Base-by-base conservation (phyloP, 2,329 filamentous ascomycete species). In the Sporothrix globosa region DNA sequence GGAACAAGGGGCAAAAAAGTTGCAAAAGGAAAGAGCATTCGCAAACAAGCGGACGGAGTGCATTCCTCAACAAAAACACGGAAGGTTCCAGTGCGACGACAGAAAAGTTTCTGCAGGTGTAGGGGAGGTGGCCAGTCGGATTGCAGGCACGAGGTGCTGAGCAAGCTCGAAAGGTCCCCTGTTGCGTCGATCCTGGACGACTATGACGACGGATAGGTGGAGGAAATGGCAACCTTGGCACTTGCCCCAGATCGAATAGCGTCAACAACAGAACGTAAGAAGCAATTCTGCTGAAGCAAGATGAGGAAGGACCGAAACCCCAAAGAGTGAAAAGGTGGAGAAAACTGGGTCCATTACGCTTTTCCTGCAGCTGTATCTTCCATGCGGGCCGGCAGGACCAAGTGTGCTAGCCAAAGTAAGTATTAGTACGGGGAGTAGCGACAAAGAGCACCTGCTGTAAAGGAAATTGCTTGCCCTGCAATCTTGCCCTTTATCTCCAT, bases 251-350 rank as follows among this genome's bases (percentile, higher is more conserved):
- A 50, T 21, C 34, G 41, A 60, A 46, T 52, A 69, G 67, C 53
- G 50, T 46, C 67, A 41, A 48, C 21, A 39, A 21, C 7, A 19
- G 34, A 17, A 39, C 7, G 3, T 44, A 24, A 13, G 19, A 14
- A 24, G 7, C 13, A 27, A 58, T 46, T 5, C 13, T 19, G 54
- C 41, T 50, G 54, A 21, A 50, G 67, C 21, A 58, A 58, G 39
- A 3, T 19, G 34, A 63, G 41, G 61, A 34, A 66, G 17, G 44
- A 48, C 30, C 41, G 44, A 56, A 58, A 53, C 19, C 34, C 50
- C 67, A 44, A 50, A 69, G n/a, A 21, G 44, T n/a, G 21, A 68
- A 46, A 68, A 69, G 17, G 54, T 69, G 67, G 67, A 44, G 67
- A 69, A 69, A 69, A 69, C 44, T 53, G 56, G 67, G 67, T 58